These are phyloP conservation scores for Fusarium gaditjirri DNA, from an alignment of 2,329 filamentous ascomycete genomes.

Conservation along the genomic window DNA sequence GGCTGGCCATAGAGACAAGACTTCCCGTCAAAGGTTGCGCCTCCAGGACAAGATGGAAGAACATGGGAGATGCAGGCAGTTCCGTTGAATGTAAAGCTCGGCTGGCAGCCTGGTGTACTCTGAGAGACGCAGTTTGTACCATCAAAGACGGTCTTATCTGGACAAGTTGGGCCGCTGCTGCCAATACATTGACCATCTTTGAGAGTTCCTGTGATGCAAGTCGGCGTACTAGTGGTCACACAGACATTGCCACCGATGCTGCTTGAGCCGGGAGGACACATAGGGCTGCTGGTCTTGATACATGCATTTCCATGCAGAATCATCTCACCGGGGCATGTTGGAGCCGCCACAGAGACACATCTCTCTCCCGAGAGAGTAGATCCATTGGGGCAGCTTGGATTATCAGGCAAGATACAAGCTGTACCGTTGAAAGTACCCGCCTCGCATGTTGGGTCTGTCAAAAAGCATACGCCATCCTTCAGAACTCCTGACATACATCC, in stretches of 20 bases:
- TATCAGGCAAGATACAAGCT: neutral
- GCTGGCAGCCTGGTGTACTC: neutral
- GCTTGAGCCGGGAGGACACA: neutral
- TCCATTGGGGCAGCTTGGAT: neutral
- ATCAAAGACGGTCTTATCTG: neutral
- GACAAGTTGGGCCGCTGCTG: neutral
- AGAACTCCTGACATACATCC: neutral
- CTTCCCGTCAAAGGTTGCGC: neutral
- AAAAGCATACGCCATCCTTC: neutral
- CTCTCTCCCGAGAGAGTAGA: neutral
- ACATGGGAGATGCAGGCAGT: neutral
- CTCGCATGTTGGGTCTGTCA: neutral
- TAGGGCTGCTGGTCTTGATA: neutral
- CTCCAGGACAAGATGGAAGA: fast-evolving
- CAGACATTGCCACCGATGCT: neutral
- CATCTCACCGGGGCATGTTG: neutral
- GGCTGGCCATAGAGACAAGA: neutral
- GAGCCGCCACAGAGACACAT: neutral
- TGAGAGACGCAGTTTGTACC: neutral
- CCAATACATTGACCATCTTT: neutral
- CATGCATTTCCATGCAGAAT: neutral
- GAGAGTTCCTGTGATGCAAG: neutral
- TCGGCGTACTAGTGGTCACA: neutral
- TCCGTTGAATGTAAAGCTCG: neutral
- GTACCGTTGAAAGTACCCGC: neutral